Conservation (phyloP, 768 basidiomycete genomes). For the Suillus occidentalis region DNA sequence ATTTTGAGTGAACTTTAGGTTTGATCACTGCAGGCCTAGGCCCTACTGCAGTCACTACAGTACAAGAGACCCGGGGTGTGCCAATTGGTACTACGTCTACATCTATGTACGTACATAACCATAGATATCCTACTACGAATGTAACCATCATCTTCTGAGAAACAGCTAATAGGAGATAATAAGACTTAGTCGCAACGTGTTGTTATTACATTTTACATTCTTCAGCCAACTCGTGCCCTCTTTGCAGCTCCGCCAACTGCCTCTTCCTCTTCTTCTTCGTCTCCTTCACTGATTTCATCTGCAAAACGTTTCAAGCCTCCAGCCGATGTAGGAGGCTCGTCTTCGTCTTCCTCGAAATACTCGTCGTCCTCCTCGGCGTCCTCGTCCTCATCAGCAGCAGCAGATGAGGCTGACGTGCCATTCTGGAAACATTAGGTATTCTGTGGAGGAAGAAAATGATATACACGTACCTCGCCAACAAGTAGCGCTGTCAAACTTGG, state of each 20-base stretch:
- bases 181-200: background rate
- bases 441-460: background rate
- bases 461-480: conserved; percentile 19
- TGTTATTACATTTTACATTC: background rate
- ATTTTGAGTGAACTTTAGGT: no score
- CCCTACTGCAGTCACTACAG: no score
- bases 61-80: background rate
- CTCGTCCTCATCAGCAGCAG: conserved; percentile 1
- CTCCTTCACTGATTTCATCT: conserved; percentile 21
- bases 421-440: conserved; percentile 7
- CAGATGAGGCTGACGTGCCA: conserved; percentile 9
- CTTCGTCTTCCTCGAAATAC: conserved; percentile 22
- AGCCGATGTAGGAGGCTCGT: conserved; percentile 1
- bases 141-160: background rate
- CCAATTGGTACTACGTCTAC: background rate
- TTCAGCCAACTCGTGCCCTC: conserved; percentile 26
- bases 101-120: background rate
- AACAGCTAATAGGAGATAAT: conserved; percentile 1
- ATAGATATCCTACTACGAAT: background rate
- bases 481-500: conserved; percentile 24
- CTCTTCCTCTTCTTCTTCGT: conserved; percentile 13
- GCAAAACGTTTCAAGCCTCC: conserved; percentile 27
- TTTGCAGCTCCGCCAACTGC: conserved; percentile 15
- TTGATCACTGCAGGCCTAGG: no score
- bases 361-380: conserved; percentile 22